phyloP scores from a whole-genome alignment of 345 rosid genomes.

The Alliaria petiolata region DNA sequence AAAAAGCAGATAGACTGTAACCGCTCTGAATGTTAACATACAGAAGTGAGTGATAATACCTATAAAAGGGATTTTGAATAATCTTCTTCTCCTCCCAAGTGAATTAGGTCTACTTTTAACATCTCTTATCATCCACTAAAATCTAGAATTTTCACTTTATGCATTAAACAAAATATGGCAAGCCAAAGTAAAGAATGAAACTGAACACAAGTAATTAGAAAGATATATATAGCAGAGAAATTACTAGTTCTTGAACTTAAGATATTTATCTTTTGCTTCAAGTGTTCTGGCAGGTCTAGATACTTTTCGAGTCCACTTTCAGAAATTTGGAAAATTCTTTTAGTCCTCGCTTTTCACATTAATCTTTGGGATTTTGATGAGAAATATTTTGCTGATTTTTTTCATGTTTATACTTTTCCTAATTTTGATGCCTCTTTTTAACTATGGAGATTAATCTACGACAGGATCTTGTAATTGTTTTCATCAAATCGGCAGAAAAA shows the following conservation, averaged over 20 bases:
- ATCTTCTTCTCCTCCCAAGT: neutral
- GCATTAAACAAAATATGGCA: neutral
- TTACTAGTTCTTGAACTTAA: neutral
- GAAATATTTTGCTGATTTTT: neutral
- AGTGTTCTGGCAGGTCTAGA: neutral
- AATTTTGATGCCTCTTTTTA: too few species aligned
- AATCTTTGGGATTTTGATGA: neutral
- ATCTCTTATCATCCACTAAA: neutral
- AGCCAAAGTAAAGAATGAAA: neutral
- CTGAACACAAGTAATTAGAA: neutral
- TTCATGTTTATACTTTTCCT: too few species aligned
- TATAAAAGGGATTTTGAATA: constrained; percentile 13
- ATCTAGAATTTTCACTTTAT: neutral
- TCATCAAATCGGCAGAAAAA: too few species aligned
- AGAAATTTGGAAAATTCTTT: neutral
- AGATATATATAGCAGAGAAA: neutral
- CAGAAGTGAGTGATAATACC: constrained; percentile 25
- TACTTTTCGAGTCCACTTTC: neutral
- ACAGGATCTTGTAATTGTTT: too few species aligned
- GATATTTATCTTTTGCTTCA: neutral
- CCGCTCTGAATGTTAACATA: constrained; percentile 14
- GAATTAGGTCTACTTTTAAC: neutral
- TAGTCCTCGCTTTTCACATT: neutral
- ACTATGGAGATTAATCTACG: too few species aligned
- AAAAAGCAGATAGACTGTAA: constrained; percentile 18